Conservation (phyloP, 148 eudicot genomes). For the Chenopodium berlandieri region DNA sequence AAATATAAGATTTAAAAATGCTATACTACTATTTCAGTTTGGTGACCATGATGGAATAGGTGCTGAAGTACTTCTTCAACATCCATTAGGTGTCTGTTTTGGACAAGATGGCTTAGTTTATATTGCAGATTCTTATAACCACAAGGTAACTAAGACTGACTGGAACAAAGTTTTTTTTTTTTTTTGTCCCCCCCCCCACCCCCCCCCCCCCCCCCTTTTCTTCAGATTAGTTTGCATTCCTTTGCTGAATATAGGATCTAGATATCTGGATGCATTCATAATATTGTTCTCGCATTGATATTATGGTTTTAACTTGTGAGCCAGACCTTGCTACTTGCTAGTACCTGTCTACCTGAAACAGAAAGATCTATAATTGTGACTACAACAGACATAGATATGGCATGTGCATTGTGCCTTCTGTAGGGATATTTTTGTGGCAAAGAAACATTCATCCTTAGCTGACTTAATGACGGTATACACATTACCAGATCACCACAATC, state of each 20-base stretch:
- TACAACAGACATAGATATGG: too few species aligned
- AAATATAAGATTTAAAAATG: constrained; percentile 10
- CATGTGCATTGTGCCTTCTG: too few species aligned
- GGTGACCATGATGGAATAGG: constrained; percentile 95
- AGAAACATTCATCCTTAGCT: too few species aligned
- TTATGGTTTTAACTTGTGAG: background rate
- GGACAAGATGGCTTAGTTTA: constrained; percentile 78
- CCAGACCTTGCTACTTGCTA: too few species aligned
- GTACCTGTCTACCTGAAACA: too few species aligned
- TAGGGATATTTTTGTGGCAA: too few species aligned
- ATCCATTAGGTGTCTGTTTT: constrained; percentile 82
- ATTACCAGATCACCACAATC: too few species aligned
- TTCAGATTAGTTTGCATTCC: constrained; percentile 1
- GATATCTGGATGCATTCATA: background rate
- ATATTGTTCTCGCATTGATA: background rate
- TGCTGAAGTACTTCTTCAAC: constrained; percentile 93
- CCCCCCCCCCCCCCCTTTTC: too few species aligned
- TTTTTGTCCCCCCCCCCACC: too few species aligned
- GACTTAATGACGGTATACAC: too few species aligned
- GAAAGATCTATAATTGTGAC: too few species aligned
- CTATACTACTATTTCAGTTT: constrained; percentile 45
- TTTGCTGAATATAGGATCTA: background rate
- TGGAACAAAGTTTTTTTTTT: background rate
- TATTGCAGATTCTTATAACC: constrained; percentile 93
- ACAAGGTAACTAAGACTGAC: constrained; percentile 59